Conservation (phyloP, 305 asterid species). For the Ajuga reptans region DNA sequence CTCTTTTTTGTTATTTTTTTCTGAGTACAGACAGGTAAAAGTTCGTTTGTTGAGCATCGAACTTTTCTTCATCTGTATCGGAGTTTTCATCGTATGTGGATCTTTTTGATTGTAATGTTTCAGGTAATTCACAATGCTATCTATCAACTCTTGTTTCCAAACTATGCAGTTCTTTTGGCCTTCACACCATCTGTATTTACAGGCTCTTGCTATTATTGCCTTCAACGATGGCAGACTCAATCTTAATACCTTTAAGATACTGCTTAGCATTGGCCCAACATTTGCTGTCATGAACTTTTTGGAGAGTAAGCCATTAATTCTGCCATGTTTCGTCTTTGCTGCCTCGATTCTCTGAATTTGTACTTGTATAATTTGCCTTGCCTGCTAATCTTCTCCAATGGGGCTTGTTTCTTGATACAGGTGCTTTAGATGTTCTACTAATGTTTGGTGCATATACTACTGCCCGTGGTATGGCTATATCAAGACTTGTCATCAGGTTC, state of each 20-base stretch:
- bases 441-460: slow-evolving; percentile 96
- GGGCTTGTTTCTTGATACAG: slow-evolving; percentile 35
- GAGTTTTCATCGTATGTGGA: slow-evolving; percentile 98
- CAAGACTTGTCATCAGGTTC: slow-evolving; percentile 90
- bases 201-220: slow-evolving; percentile 86
- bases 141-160: slow-evolving; percentile 12
- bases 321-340: slow-evolving; percentile 16
- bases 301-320: slow-evolving; percentile 58
- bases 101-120: slow-evolving; percentile 80
- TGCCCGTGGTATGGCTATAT: slow-evolving; percentile 95
- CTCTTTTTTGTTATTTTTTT: slow-evolving; percentile 1
- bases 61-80: slow-evolving; percentile 89
- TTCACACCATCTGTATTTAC: slow-evolving; percentile 20
- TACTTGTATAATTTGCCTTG: slow-evolving; percentile 17
- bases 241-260: slow-evolving; percentile 56
- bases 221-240: slow-evolving; percentile 60
- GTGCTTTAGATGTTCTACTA: slow-evolving; percentile 74
- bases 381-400: slow-evolving; percentile 19
- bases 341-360: slow-evolving; percentile 3
- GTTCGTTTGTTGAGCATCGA: slow-evolving; percentile 96
- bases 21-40: slow-evolving; percentile 71
- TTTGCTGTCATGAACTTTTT: slow-evolving; percentile 79
- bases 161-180: slow-evolving; percentile 14
- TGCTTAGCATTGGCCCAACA: slow-evolving; percentile 88
- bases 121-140: slow-evolving; percentile 49